Base-by-base conservation (phyloP, 169 alveolate genomes). In the Ichthyophthirius multifiliis region DNA sequence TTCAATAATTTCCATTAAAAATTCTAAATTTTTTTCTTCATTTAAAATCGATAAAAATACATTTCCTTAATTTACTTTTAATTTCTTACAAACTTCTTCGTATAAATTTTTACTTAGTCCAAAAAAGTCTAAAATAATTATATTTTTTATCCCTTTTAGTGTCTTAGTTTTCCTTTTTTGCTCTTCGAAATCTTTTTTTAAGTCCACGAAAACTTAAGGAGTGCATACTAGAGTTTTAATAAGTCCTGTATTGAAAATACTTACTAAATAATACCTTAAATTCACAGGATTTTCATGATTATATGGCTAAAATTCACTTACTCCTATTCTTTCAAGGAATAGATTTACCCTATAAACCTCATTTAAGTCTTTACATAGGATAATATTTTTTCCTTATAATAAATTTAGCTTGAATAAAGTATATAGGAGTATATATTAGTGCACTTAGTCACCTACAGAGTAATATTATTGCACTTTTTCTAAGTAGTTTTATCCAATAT, bases 211-310 rank as follows among this genome's bases (percentile, higher is more conserved):
- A 0, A 81, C 27, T 20, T 67, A 31, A 16, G 45, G 43, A n/a
- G 86, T 81, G 3, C 82, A 65, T 48, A 81, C 27, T 41, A 81
- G 31, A 13, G 45, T 48, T 48, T 81, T 31, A 27, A 81, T 43
- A 12, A 81, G 75, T 6, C 86, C 86, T n/a, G 86, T 81, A 35
- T 81, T 81, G 71, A 81, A 81, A 23, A 73, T 74, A 0, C 82
- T 41, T 30, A 81, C 27, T 48, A 74, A 48, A 62, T 81, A 81
- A 63, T 81, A 81, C 48, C 76, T 74, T n/a, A 81, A 44, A 15
- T 76, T 34, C 32, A 71, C 73, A 23, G 86, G 86, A 35, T 81
- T 73, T 39, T 67, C 75, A 48, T 81, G 82, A 73, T 81, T 81
- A n/a, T 67, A 81, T 31, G 73, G 43, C 39, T 81, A 18, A 43